Percentiles rank a stretch among this genome's conserved stretches.
phyloP scores from a whole-genome alignment of 139 green algal genomes.

The Diplosphaera chodatii region DNA sequence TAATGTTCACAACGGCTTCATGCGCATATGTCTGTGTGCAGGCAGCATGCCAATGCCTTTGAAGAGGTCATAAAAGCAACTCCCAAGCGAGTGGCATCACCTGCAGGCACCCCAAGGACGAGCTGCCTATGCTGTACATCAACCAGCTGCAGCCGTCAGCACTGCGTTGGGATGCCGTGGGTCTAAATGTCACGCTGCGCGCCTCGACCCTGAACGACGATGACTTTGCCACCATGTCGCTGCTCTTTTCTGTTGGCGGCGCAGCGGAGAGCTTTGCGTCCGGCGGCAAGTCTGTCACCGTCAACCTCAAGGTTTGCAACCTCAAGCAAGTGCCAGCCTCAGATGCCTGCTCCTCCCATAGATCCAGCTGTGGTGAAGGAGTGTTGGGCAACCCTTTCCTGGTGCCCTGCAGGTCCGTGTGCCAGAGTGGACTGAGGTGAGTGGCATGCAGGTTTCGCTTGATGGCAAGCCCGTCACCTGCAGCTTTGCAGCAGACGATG shows the following conservation, averaged over 20 bases:
- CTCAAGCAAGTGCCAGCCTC: no score
- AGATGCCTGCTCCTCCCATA: no score
- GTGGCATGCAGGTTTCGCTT: not conserved
- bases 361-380: no score
- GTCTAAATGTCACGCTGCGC: constrained; percentile 6
- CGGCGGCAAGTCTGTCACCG: not conserved
- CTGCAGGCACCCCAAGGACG: not conserved
- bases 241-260: not conserved
- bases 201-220: constrained; percentile 4
- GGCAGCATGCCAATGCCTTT: no score
- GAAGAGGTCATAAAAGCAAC: no score
- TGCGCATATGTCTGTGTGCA: no score
- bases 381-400: no score
- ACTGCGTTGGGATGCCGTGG: constrained; percentile 16
- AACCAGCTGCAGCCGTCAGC: constrained; percentile 32
- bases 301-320: not conserved
- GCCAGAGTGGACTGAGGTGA: not conserved
- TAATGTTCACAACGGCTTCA: no score
- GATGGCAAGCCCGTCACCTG: not conserved
- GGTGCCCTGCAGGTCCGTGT: not conserved
- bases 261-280: no score
- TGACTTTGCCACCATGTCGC: not conserved
- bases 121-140: constrained; percentile 22
- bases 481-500: not conserved
- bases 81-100: no score